Base-by-base conservation (phyloP, 129 eudicot genomes). In the Pulicaria dysenterica region DNA sequence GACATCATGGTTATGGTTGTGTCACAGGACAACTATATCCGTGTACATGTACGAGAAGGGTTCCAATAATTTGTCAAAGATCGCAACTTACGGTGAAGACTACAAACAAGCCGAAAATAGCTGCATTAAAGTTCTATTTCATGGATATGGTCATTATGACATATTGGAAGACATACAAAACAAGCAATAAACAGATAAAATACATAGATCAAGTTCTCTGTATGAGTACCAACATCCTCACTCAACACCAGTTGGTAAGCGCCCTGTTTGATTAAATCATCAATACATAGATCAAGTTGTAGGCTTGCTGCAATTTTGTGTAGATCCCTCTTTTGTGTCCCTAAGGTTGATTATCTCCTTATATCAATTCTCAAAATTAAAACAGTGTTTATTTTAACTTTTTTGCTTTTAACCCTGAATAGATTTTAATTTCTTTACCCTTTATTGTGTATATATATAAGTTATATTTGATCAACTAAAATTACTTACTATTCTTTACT, bases 131-230 rank as follows among this genome's bases (percentile, higher is more conserved):
- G 85, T 89, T 46, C 54, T 86, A 68, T 86, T 89, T 77, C 93
- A 89, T 78, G 90, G 90, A 4, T 89, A 89, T 73, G 96, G 96
- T 51, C 96, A 89, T 65, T 89, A 86, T 61, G 96, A 89, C 73
- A 80, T 86, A 46, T 71, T 89, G 76, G 92, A 89, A 58, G 68
- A 45, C 56, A 12, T 34, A 38, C 36, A 69, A 69, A 51, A 69
- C 62, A 69, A 55, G 50, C 50, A 50, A 37, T 38, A 37, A 14
- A 8, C 1, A 67, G 46, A 49, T 67, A 50, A 48, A 50, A 68
- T 37, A 37, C 47, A 24, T 14, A n/a, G n/a, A n/a, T n/a, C n/a
- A 16, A 5, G 48, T 13, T 49, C 8, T 69, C 73, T 19, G 38
- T 69, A 4, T 12, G 2, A 49, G 73, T 51, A 51, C 61, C 53